phyloP scores from a whole-genome alignment of 805 yeast species.

The Debaryomyces prosopidis region DNA sequence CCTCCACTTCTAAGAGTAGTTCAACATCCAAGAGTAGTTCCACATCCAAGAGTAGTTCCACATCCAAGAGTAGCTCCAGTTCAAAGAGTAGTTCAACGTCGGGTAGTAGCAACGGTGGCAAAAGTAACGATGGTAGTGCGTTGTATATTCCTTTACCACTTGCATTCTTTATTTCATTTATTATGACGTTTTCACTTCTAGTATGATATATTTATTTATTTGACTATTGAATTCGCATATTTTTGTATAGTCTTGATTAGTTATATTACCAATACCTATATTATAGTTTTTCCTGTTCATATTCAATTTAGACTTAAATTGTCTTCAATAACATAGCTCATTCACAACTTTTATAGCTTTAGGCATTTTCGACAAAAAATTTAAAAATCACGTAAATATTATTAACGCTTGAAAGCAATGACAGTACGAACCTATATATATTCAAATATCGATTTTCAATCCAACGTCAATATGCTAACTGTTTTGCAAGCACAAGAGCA shows the following conservation, averaged over 20 bases:
- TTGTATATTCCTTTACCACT: background rate
- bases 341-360: background rate
- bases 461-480: too few relatives aligned
- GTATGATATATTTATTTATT: background rate
- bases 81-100: background rate
- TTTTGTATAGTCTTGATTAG: background rate
- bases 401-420: too few relatives aligned
- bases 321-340: background rate
- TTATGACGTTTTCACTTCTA: background rate
- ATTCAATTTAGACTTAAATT: too few relatives aligned
- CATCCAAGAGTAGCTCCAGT: background rate
- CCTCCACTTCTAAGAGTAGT: background rate
- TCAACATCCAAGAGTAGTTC: background rate
- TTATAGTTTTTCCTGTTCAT: background rate
- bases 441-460: too few relatives aligned
- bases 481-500: too few relatives aligned
- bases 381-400: too few relatives aligned
- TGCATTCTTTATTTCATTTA: background rate
- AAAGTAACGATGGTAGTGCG: background rate
- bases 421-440: too few relatives aligned
- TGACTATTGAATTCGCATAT: background rate
- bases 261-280: too few relatives aligned
- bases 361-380: background rate
- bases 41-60: background rate
- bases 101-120: background rate